These are phyloP conservation scores for Plasmodium coatneyi DNA, from an alignment of 169 alveolate species.

Conservation along the genomic window DNA sequence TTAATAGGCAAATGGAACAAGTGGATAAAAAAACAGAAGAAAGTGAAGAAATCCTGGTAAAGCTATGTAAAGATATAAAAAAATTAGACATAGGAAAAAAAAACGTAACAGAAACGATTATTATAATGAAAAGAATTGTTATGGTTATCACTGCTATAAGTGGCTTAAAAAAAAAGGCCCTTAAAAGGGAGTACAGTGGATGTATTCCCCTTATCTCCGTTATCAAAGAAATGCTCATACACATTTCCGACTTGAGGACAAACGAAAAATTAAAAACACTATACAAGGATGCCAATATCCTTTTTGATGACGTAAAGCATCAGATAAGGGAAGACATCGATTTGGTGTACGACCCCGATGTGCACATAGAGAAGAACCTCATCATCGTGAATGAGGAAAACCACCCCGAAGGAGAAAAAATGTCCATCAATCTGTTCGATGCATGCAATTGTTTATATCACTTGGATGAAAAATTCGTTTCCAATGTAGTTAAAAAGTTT, in stretches of 20 bases:
- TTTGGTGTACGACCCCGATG: slow-evolving; percentile 55
- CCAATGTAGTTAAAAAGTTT: slow-evolving; percentile 31
- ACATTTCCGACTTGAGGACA: slow-evolving; percentile 18
- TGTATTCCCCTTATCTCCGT: slow-evolving; percentile 25
- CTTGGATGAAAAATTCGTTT: slow-evolving; percentile 3
- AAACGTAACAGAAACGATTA: slow-evolving; percentile 68
- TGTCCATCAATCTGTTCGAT: slow-evolving; percentile 49
- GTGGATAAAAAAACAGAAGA: slow-evolving; percentile 67
- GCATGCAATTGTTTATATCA: slow-evolving; percentile 67
- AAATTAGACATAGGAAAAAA: slow-evolving; percentile 66
- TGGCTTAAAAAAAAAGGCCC: slow-evolving; percentile 62
- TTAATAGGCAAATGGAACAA: slow-evolving; percentile 18
- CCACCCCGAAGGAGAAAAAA: not conserved
- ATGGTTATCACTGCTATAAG: slow-evolving; percentile 66
- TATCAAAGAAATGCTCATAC: slow-evolving; percentile 52
- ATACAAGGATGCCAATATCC: slow-evolving; percentile 12
- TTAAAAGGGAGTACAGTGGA: slow-evolving; percentile 51
- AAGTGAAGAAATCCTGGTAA: slow-evolving; percentile 40
- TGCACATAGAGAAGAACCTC: slow-evolving; percentile 53
- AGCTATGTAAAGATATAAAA: slow-evolving; percentile 61
- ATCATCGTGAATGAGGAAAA: slow-evolving; percentile 1
- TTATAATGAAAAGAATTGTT: slow-evolving; percentile 57
- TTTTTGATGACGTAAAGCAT: slow-evolving; percentile 52
- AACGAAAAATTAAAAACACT: not conserved
- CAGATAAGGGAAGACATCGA: slow-evolving; percentile 67